Percentiles rank a stretch among this genome's conserved stretches.
Conservation (phyloP, 345 rosid species). For the Euphorbia lathyris region DNA sequence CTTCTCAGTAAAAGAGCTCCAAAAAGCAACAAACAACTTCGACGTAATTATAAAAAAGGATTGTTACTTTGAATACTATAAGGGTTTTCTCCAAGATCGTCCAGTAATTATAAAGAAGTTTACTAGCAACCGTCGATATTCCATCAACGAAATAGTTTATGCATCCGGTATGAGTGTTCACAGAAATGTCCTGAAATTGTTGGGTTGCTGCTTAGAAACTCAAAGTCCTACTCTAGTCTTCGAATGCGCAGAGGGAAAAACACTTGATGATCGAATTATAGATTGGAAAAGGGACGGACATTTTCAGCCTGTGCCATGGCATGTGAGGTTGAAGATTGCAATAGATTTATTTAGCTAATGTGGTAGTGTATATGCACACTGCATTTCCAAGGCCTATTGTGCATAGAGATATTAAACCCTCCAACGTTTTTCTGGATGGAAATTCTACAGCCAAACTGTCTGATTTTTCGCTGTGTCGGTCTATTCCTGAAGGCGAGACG, state of each 20-base stretch:
- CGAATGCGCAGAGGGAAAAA: slow-evolving; percentile 10
- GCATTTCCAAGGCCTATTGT: slow-evolving; percentile 23
- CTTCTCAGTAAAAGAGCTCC: slow-evolving; percentile 16
- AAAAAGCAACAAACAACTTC: slow-evolving; percentile 13
- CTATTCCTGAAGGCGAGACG: slow-evolving; percentile 27
- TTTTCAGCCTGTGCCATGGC: slow-evolving; percentile 14
- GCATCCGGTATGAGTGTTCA: slow-evolving; percentile 17
- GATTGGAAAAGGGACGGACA: not conserved
- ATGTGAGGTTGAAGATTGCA: slow-evolving; percentile 23
- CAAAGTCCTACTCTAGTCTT: slow-evolving; percentile 4
- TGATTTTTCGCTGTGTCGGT: slow-evolving; percentile 1
- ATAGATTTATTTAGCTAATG: slow-evolving; percentile 19
- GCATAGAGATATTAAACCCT: slow-evolving; percentile 1
- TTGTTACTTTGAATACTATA: not conserved
- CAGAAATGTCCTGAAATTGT: slow-evolving; percentile 19
- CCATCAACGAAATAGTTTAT: slow-evolving; percentile 11
- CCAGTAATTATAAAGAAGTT: slow-evolving; percentile 15
- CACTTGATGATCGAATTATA: slow-evolving; percentile 11
- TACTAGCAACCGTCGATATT: fast-evolving
- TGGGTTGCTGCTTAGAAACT: slow-evolving; percentile 33
- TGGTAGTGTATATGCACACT: slow-evolving; percentile 19
- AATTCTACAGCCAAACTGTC: slow-evolving; percentile 13
- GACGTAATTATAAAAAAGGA: no score
- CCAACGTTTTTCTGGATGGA: slow-evolving; percentile 3
- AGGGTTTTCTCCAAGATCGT: slow-evolving; percentile 14